Evolutionary conservation across 768 basidiomycete genomes (phyloP), one percentile per base, ranked within the genome.

Genomic region (Cantharellus anzutake): DNA sequence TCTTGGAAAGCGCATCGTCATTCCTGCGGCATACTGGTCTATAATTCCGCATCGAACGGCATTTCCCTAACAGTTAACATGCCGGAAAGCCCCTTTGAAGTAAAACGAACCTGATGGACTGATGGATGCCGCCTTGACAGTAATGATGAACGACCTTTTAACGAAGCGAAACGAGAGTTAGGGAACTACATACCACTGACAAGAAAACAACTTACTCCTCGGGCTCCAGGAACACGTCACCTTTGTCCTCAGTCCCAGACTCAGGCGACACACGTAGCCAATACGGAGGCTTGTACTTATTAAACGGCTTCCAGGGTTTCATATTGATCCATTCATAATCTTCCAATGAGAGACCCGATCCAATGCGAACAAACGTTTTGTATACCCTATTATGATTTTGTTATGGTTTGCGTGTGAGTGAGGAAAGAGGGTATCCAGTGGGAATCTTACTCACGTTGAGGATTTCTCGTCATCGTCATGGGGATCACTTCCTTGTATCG

Each of bases 121-220:
- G 58, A 98, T 88, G 68, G 97, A 92, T 0, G 93, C 87, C 0
- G 89, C 94, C 70, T 98, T 98, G 60, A 98, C 80, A 65, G 86
- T 86, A 64, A 98, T 61, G 41, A 97, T 84, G 69, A 99, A 98
- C 0, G 94, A 96, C 64, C 93, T 96, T n/a, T n/a, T n/a, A n/a
- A n/a, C n/a, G n/a, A n/a, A 61, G 40, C 50, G 34, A 7, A 53
- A 41, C 57, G 39, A 39, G n/a, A 42, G 29, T 16, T n/a, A 48
- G 3, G 38, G 51, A 52, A 50, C 29, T 5, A 16, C 39, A 5
- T n/a, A 0, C 3, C 14, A 41, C 59, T 40, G 42, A 20, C 42
- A 51, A 53, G 79, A 61, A 65, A 29, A 56, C 42, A 37, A 14
- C 20, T 1, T n/a, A 94, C 93, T 96, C 84, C 64, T 84, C 78